Percentiles rank a stretch among this genome's conserved stretches.
phyloP scores from a whole-genome alignment of 176 grass and related monocot species.

The barley (Hordeum vulgare) region DNA sequence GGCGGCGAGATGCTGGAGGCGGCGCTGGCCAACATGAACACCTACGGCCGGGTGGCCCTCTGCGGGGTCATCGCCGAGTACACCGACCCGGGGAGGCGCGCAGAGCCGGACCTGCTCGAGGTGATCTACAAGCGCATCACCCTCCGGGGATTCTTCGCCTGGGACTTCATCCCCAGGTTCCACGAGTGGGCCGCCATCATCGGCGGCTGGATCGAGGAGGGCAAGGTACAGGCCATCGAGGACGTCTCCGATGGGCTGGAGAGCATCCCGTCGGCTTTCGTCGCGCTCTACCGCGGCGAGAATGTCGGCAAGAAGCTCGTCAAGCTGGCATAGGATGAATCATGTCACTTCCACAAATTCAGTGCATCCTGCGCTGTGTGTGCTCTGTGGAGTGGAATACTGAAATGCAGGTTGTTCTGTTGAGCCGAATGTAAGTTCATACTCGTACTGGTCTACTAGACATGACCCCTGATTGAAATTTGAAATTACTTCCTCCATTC shows the following conservation, averaged over 20 bases:
- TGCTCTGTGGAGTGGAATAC: neutral
- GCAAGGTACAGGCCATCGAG: slow-evolving; percentile 29
- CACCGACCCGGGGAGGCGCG: slow-evolving; percentile 9
- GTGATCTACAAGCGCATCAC: slow-evolving; percentile 63
- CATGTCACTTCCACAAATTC: neutral
- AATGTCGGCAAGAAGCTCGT: slow-evolving; percentile 60
- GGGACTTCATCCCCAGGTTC: slow-evolving; percentile 32
- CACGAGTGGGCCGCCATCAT: slow-evolving; percentile 17
- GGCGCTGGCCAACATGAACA: slow-evolving; percentile 55
- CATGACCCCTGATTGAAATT: no score
- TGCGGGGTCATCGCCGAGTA: slow-evolving; percentile 54
- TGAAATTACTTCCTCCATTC: no score
- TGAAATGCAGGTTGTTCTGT: neutral
- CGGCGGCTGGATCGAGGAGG: slow-evolving; percentile 16
- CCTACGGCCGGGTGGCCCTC: slow-evolving; percentile 39
- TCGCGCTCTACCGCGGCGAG: slow-evolving; percentile 23
- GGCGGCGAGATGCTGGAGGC: slow-evolving; percentile 47
- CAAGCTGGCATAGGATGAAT: slow-evolving; percentile 18
- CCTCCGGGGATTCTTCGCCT: slow-evolving; percentile 37
- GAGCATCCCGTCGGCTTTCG: slow-evolving; percentile 38
- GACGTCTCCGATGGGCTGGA: slow-evolving; percentile 42
- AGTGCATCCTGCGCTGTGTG: neutral
- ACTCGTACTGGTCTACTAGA: no score
- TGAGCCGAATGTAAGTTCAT: neutral
- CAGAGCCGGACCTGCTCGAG: slow-evolving; percentile 23